Evolutionary conservation across 2,329 filamentous ascomycete genomes (phyloP).

Genomic region (Colletotrichum somersetense): DNA sequence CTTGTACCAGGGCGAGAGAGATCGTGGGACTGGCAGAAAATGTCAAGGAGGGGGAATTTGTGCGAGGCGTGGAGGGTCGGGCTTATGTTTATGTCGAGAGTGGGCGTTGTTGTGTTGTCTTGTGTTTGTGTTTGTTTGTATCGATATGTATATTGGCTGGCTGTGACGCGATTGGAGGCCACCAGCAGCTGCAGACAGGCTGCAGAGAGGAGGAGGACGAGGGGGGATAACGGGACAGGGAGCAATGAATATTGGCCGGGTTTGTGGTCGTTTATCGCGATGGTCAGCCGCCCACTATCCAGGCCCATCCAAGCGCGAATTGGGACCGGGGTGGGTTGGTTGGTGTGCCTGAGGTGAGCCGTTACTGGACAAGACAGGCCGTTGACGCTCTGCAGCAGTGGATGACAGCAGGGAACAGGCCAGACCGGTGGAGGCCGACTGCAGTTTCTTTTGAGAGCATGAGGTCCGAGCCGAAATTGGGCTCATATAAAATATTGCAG

Average conservation of each 20-base stretch:
- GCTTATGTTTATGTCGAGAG: conserved; percentile 30
- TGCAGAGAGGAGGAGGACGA: conserved; percentile 16
- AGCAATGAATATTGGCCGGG: conserved; percentile 1
- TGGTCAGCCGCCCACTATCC: background rate
- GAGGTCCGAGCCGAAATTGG: conserved; percentile 41
- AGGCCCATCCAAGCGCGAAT: conserved; percentile 2
- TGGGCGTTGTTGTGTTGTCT: conserved; percentile 5
- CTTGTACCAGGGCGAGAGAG: conserved; percentile 9
- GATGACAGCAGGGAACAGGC: conserved; percentile 26
- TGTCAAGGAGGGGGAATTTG: conserved; percentile 5
- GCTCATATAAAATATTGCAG: conserved; percentile 28
- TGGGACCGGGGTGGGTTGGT: conserved; percentile 15
- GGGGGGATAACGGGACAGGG: background rate
- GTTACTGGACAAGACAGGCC: conserved; percentile 27
- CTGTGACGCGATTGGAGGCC: conserved; percentile 28
- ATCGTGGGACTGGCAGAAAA: conserved; percentile 5
- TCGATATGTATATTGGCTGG: conserved; percentile 14
- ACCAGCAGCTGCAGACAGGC: conserved; percentile 1
- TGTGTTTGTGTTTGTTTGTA: background rate
- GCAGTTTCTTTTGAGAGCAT: conserved; percentile 38
- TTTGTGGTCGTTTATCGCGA: conserved; percentile 18
- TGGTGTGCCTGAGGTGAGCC: conserved; percentile 19
- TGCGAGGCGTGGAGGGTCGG: conserved; percentile 13
- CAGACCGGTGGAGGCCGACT: conserved; percentile 13
- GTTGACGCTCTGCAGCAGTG: conserved; percentile 14